Evolutionary conservation across 306 rosid species (phyloP).

Genomic region (Lathyrus sativus): DNA sequence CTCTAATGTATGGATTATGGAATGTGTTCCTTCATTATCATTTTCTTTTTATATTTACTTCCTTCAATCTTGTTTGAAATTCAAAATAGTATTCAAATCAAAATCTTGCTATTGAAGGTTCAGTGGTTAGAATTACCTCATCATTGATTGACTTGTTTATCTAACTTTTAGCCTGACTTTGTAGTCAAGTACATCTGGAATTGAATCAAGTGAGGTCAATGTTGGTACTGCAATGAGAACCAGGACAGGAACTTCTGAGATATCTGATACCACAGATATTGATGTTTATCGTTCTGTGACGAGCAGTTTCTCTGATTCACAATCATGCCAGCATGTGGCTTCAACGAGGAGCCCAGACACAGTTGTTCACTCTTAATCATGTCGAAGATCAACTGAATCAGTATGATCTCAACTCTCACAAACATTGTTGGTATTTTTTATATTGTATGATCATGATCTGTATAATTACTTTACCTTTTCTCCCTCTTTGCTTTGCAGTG

Average conservation of each 20-base stretch:
- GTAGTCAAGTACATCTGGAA: conserved; percentile 34
- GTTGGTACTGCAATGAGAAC: conserved; percentile 1
- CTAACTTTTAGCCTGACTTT: conserved; percentile 12
- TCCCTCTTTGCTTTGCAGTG: conserved; percentile 33
- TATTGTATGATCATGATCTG: neutral
- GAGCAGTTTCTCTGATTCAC: conserved; percentile 30
- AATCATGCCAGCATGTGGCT: conserved; percentile 23
- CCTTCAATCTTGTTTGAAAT: conserved; percentile 13
- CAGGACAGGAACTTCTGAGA: conserved; percentile 14
- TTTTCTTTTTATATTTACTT: conserved; percentile 10
- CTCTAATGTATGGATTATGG: conserved; percentile 60
- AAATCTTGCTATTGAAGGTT: neutral
- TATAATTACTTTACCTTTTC: neutral
- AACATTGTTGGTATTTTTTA: neutral
- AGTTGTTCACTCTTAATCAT: conserved; percentile 11
- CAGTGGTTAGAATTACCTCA: neutral
- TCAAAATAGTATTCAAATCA: neutral
- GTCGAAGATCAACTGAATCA: conserved; percentile 16
- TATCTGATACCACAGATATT: conserved; percentile 11
- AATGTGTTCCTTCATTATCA: conserved; percentile 18
- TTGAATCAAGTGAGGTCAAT: conserved; percentile 21
- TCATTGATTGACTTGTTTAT: neutral
- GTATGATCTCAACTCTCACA: conserved; percentile 20
- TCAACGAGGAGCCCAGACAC: conserved; percentile 2
- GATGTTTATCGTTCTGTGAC: conserved; percentile 23